Conservation (phyloP, 2,329 filamentous ascomycete species). For the Phoma sp. region DNA sequence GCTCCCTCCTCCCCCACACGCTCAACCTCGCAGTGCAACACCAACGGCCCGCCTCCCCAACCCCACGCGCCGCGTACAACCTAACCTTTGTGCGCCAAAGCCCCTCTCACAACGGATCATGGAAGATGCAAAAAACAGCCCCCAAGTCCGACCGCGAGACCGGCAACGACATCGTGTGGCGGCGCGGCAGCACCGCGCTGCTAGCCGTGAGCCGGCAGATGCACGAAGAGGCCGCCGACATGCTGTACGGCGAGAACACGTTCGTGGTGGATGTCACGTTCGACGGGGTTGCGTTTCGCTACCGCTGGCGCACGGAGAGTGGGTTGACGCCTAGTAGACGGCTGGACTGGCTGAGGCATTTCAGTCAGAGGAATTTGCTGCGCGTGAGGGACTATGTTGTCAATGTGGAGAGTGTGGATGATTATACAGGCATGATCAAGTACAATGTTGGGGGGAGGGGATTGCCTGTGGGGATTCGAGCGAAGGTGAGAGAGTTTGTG, state of each 20-base stretch:
- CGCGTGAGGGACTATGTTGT: constrained; percentile 52
- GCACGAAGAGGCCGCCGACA: constrained; percentile 53
- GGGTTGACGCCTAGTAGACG: constrained; percentile 50
- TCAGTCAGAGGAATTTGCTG: constrained; percentile 51
- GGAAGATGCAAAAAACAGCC: constrained; percentile 38
- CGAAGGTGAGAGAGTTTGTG: constrained; percentile 51
- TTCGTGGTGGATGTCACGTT: constrained; percentile 56
- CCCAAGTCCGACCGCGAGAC: constrained; percentile 34
- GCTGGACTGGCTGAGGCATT: constrained; percentile 51
- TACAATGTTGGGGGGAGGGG: constrained; percentile 57
- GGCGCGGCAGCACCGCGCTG: constrained; percentile 49
- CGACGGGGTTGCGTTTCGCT: constrained; percentile 52
- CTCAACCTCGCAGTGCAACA: constrained; percentile 31
- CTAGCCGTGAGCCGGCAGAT: constrained; percentile 51
- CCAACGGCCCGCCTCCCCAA: constrained; percentile 22
- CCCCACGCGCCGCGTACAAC: constrained; percentile 35
- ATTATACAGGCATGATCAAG: constrained; percentile 60
- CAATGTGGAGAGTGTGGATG: constrained; percentile 56
- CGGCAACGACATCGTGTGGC: constrained; percentile 51
- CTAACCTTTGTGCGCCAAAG: constrained; percentile 40
- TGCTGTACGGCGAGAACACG: constrained; percentile 55
- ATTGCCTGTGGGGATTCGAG: constrained; percentile 50
- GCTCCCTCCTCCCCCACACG: constrained; percentile 52
- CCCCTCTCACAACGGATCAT: constrained; percentile 27
- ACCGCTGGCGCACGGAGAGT: constrained; percentile 52